These are phyloP conservation scores for Sungouiozyma ichnusensis DNA, from an alignment of 805 yeast species.

Conservation along the genomic window DNA sequence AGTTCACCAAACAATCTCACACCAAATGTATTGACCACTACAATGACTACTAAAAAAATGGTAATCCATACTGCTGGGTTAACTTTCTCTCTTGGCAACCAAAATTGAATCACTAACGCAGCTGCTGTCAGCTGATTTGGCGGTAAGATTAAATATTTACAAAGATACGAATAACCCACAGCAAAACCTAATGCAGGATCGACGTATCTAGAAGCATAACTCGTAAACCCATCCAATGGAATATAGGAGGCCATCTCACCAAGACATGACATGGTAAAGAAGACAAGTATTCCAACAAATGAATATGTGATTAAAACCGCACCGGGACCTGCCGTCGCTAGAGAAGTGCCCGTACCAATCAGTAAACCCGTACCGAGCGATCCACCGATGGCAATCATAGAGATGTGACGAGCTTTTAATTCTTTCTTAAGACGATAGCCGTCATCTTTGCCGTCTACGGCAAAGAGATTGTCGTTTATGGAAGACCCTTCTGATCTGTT, in stretches of 20 bases:
- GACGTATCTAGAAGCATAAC: constrained; percentile 42
- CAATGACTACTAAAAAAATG: constrained; percentile 31
- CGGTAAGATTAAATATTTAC: constrained; percentile 38
- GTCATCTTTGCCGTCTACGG: constrained; percentile 11
- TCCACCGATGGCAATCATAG: constrained; percentile 76
- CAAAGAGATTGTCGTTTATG: neutral
- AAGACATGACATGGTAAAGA: constrained; percentile 54
- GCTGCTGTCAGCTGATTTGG: constrained; percentile 39
- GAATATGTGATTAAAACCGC: constrained; percentile 50
- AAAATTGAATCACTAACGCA: constrained; percentile 37
- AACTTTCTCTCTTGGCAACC: constrained; percentile 33
- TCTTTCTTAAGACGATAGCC: constrained; percentile 18
- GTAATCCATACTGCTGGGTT: constrained; percentile 39
- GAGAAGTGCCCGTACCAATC: constrained; percentile 65
- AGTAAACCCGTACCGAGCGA: constrained; percentile 74
- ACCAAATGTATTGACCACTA: constrained; percentile 29
- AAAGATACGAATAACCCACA: constrained; percentile 36
- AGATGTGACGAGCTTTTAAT: constrained; percentile 46
- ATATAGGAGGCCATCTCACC: constrained; percentile 63
- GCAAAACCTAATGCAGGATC: constrained; percentile 40
- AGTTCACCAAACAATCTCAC: constrained; percentile 39
- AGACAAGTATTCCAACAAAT: constrained; percentile 61
- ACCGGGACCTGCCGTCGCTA: constrained; percentile 58
- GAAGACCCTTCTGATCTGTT: neutral
- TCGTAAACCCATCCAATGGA: constrained; percentile 59